Base-by-base conservation (phyloP, 2,329 filamentous ascomycete species). In the Didymella pinodella region DNA sequence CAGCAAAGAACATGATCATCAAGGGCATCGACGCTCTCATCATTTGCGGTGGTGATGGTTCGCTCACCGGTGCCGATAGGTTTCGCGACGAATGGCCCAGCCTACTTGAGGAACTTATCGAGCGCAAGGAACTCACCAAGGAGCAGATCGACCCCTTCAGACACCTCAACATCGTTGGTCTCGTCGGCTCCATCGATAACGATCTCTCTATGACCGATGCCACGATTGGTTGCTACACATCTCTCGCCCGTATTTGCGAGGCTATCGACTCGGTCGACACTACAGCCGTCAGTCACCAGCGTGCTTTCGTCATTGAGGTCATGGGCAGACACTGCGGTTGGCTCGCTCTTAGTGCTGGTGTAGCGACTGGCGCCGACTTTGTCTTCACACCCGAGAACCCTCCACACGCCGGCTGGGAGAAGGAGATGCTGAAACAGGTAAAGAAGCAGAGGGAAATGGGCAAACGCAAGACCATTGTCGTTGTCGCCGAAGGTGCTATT, bases 291-390 rank as follows among this genome's bases (percentile, higher is more conserved):
- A 97, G 93, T 28, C 95, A 99, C 79, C 96, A 96, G 65, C 86
- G 95, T 69, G 95, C 95, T 38, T 99, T 99, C 78, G 93, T 99
- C 57, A 91, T 99, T 63, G 95, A 75, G 46, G 95, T 99, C 71
- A 99, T 99, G 95, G 95, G 95, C 48, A 86, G 95, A 59, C 94
- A 99, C 80, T 99, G 95, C 77, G 95, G 95, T 63, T 99, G 95
- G 95, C 84, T 99, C 62, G 95, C 95, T 40, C 85, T 99, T 62
- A 97, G 98, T 90, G 90, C 94, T 14, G 94, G 93, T 71, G 93
- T 99, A 22, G 93, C 92, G 58, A 97, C 92, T 0, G 95, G 94
- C 48, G 93, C 95, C 16, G 95, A 99, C 78, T 99, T 96, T 79
- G 87, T 98, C 69, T 98, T 99, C 78, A 94, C 97, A 65, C 95